Conservation (phyloP, 2,329 filamentous ascomycete species). For the Pezicula carpinea region DNA sequence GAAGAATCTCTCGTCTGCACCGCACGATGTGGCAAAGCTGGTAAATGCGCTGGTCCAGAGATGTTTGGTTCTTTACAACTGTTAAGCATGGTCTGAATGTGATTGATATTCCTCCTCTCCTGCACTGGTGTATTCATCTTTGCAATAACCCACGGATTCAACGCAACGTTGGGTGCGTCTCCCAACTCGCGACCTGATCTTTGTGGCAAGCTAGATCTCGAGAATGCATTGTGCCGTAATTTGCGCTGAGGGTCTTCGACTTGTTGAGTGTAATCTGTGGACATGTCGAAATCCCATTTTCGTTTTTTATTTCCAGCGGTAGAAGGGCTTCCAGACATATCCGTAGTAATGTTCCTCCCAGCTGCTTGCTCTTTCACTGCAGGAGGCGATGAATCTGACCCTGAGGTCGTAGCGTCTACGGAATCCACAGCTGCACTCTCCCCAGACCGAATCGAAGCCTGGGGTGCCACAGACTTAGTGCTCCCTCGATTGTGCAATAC, state of each 20-base stretch:
- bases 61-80: background rate
- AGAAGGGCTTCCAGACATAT: background rate
- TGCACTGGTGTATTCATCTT: slow-evolving; percentile 29
- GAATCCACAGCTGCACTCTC: too few relatives aligned
- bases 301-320: background rate
- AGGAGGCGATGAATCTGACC: background rate
- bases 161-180: background rate
- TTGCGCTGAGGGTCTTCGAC: slow-evolving; percentile 29
- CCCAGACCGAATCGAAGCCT: background rate
- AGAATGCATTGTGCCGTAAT: slow-evolving; percentile 1
- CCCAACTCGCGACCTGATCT: background rate
- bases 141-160: slow-evolving; percentile 38
- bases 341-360: background rate
- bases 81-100: too few relatives aligned
- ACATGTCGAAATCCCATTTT: slow-evolving; percentile 38
- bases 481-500: slow-evolving; percentile 20
- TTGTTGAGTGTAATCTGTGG: slow-evolving; percentile 38
- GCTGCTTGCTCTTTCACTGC: background rate
- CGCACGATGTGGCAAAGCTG: too few relatives aligned
- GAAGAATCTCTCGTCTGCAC: too few relatives aligned
- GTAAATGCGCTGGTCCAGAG: background rate
- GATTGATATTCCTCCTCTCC: background rate
- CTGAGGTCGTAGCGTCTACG: too few relatives aligned
- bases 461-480: background rate
- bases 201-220: background rate